These are phyloP conservation scores for Aspergillus mulundensis DNA, from an alignment of 495 filamentous ascomycete genomes.

Conservation along the genomic window DNA sequence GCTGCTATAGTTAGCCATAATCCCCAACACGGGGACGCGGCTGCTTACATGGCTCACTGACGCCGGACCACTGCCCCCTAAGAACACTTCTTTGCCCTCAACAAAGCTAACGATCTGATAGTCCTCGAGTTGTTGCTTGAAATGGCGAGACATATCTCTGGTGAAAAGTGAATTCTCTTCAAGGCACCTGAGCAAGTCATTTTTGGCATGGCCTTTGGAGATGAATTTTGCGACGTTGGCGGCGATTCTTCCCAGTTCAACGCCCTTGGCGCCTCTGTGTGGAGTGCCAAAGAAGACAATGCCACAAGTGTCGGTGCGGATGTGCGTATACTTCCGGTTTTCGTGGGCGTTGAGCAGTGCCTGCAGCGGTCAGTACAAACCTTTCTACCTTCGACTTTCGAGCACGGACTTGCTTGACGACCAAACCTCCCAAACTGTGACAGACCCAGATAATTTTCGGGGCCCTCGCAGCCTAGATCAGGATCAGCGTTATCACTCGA, in stretches of 20 bases:
- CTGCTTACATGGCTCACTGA: conserved; percentile 33
- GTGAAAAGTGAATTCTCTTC: conserved; percentile 40
- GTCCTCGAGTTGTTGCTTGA: conserved; percentile 36
- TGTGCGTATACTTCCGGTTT: conserved; percentile 36
- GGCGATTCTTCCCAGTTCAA: conserved; percentile 37
- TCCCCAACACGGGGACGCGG: neutral
- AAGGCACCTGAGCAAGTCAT: conserved; percentile 34
- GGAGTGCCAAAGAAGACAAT: conserved; percentile 47
- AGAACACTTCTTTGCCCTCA: conserved; percentile 37
- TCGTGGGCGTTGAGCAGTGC: conserved; percentile 40
- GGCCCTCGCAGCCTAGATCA: conserved; percentile 14
- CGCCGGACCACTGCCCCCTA: conserved; percentile 29
- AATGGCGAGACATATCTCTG: conserved; percentile 35
- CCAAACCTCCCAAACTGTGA: conserved; percentile 44
- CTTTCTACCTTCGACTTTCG: neutral
- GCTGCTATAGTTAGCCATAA: conserved; percentile 21
- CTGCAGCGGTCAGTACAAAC: conserved; percentile 14
- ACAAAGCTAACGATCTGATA: conserved; percentile 41
- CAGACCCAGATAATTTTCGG: conserved; percentile 43
- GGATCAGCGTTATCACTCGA: neutral
- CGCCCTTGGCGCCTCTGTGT: conserved; percentile 39
- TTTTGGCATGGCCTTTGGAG: conserved; percentile 32
- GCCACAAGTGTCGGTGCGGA: conserved; percentile 35
- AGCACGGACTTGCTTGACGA: conserved; percentile 39
- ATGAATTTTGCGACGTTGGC: conserved; percentile 33